phyloP scores from a whole-genome alignment of 345 rosid genomes.

The Eucalyptus cloeziana region DNA sequence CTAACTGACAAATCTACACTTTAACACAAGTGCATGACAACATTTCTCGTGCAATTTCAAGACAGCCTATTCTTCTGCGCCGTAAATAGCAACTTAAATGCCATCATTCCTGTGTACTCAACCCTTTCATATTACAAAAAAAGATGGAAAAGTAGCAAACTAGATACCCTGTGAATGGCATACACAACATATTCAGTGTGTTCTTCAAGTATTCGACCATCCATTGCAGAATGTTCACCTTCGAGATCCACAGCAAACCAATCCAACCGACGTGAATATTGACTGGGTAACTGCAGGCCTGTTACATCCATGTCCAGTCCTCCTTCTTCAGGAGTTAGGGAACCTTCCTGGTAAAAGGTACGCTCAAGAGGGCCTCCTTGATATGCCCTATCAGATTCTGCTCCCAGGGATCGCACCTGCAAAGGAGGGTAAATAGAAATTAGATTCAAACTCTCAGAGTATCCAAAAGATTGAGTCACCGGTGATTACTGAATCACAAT shows the following conservation, averaged over 20 bases:
- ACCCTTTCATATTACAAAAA: neutral
- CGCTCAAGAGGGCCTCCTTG: constrained; percentile 81
- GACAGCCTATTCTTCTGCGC: neutral
- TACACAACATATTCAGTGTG: constrained; percentile 96
- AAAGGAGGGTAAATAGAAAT: neutral
- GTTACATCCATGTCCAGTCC: constrained; percentile 17
- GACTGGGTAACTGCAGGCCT: constrained; percentile 46
- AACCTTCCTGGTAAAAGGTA: constrained; percentile 65
- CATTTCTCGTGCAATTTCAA: neutral
- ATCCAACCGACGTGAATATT: constrained; percentile 53
- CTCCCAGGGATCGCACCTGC: constrained; percentile 91
- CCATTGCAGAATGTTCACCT: constrained; percentile 99
- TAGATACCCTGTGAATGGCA: constrained; percentile 85
- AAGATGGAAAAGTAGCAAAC: constrained; percentile 7
- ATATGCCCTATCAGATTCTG: constrained; percentile 88
- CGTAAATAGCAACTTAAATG: neutral
- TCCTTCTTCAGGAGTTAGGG: constrained; percentile 33
- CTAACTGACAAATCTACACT: neutral
- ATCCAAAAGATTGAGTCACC: neutral
- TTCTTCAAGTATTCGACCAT: constrained; percentile 91
- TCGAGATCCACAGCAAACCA: constrained; percentile 99
- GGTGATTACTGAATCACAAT: neutral
- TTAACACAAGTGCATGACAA: neutral
- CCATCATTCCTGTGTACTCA: neutral
- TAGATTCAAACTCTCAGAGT: neutral